These are phyloP conservation scores for Pleurotus citrinopileatus DNA, from an alignment of 768 basidiomycete genomes.

Conservation along the genomic window DNA sequence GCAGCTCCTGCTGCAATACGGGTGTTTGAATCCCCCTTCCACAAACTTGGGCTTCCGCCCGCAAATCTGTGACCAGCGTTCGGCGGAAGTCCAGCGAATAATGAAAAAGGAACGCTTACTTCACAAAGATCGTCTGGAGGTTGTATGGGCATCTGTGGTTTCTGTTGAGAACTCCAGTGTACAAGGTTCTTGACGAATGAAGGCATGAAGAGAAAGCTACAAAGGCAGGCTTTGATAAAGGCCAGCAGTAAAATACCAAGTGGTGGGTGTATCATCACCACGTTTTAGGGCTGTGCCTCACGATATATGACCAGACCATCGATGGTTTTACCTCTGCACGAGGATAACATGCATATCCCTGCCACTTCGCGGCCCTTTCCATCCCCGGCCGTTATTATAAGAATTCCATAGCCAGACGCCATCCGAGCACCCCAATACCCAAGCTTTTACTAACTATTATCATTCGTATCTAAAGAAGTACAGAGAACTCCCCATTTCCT, in stretches of 20 bases:
- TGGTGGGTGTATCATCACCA: slow-evolving; percentile 4
- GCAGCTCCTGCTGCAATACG: slow-evolving; percentile 61
- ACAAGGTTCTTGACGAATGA: slow-evolving; percentile 39
- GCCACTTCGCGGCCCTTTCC: neutral
- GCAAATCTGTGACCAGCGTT: slow-evolving; percentile 41
- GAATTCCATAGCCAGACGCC: neutral
- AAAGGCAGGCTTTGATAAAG: slow-evolving; percentile 4
- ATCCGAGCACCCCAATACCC: neutral
- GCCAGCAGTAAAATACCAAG: slow-evolving; percentile 5
- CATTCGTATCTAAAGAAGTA: neutral
- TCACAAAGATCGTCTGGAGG: slow-evolving; percentile 39
- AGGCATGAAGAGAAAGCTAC: slow-evolving; percentile 18
- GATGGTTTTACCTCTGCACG: slow-evolving; percentile 2
- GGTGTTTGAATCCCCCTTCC: slow-evolving; percentile 56
- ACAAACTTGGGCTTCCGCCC: slow-evolving; percentile 58
- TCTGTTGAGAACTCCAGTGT: slow-evolving; percentile 34
- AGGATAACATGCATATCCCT: slow-evolving; percentile 5
- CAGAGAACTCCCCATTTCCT: neutral
- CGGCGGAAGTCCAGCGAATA: neutral
- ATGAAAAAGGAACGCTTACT: slow-evolving; percentile 24
- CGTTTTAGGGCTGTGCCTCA: slow-evolving; percentile 6
- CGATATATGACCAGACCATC: neutral
- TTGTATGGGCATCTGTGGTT: slow-evolving; percentile 23
- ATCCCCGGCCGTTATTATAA: neutral
- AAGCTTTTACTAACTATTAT: slow-evolving; percentile 4